Evolutionary conservation across 2,329 filamentous ascomycete genomes (phyloP), one percentile per base, ranked within the genome.

Genomic region (Paramyrothecium sp.): DNA sequence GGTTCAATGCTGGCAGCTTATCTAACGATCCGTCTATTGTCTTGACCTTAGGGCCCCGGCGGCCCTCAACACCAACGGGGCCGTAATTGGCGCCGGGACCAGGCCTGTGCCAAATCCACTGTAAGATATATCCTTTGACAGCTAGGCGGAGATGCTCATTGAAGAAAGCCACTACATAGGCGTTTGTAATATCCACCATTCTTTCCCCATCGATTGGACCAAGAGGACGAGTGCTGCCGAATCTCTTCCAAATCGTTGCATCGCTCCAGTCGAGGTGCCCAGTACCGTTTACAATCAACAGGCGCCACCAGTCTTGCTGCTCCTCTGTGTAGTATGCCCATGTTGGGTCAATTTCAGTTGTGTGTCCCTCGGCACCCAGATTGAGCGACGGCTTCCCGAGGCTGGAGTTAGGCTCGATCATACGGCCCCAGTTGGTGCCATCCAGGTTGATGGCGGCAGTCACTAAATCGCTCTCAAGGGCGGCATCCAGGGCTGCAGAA

Each of bases 231-330:
- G 55, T 58, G 1, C 50, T 60, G 19, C 58, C 60, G 23, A 54
- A 60, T 8, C 23, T 54, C 34, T 60, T 61, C 60, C 60, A 61
- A 3, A 41, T 53, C 1, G 58, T 53, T n/a, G 34, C 48, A 44
- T 61, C 60, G 17, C 30, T 54, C 58, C 58, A 61, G 53, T 61
- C 60, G n/a, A 20, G 30, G 34, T 61, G 60, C 21, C 22, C 3
- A 2, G 38, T 58, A 16, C 56, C 58, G 3, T 58, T 53, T 5
- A 61, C 60, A 3, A 51, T 60, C 13, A 60, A 51, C 30, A 57
- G 53, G 0, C 56, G 55, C 58, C 54, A 58, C 58, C 56, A 60
- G 11, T 49, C 58, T 47, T 41, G n/a, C n/a, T 48, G 44, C 44
- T 19, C 8, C 8, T 48, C n/a, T 11, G n/a, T 21, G n/a, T 48